Evolutionary conservation across 257 asterid species (phyloP).

Genomic region (Solanum medicagineum): DNA sequence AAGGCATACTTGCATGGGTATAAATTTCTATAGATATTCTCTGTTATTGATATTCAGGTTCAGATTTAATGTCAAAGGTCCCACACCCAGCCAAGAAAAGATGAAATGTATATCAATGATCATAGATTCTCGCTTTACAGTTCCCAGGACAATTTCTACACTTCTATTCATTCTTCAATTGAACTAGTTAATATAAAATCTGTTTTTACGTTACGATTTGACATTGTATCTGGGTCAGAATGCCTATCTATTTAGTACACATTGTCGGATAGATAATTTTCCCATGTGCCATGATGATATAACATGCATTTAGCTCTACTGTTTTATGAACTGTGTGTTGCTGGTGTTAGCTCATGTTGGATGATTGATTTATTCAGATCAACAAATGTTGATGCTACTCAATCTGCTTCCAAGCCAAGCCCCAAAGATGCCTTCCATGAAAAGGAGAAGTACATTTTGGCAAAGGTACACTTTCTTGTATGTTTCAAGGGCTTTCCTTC

Average conservation of each 20-base stretch:
- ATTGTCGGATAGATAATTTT: not conserved
- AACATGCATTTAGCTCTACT: not conserved
- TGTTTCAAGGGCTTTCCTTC: not conserved
- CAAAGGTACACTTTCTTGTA: conserved; percentile 49
- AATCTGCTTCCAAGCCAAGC: conserved; percentile 55
- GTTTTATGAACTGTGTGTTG: not conserved
- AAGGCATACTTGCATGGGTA: not conserved
- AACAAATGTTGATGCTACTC: conserved; percentile 6
- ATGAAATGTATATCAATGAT: not conserved
- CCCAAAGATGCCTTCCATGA: conserved; percentile 43
- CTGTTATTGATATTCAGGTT: not conserved
- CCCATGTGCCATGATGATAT: not conserved
- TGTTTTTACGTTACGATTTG: not conserved
- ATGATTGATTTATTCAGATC: conserved; percentile 10
- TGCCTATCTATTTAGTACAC: not conserved
- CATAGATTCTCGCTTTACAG: not conserved
- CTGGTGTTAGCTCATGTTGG: not conserved
- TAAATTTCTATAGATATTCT: not conserved
- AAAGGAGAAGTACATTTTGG: conserved; percentile 78
- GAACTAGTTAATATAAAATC: not conserved
- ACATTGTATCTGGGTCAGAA: not conserved
- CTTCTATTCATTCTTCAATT: not conserved
- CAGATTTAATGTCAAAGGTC: not conserved
- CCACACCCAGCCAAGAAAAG: not conserved
- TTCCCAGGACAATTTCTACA: not conserved